Base-by-base conservation (phyloP, 2,329 filamentous ascomycete species). In the Didymella arachidicola region DNA sequence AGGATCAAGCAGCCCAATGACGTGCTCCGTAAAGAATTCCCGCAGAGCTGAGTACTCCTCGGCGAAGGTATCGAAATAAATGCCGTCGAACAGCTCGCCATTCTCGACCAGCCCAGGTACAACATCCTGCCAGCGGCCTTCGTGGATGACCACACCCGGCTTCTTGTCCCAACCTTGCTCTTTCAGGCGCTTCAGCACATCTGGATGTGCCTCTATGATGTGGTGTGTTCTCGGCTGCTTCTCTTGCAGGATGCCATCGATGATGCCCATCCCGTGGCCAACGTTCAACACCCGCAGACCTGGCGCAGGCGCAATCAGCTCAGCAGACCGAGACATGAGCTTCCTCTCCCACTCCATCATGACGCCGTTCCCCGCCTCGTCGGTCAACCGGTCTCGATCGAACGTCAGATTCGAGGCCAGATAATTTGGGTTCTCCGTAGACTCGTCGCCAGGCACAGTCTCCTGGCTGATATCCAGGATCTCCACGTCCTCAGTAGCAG, bases 1-100 rank as follows among this genome's bases (percentile, higher is more conserved):
- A 27, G 84, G 81, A 65, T 91, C 88, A 44, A 99, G 80, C 53
- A 98, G 77, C 0, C 87, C 89, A 30, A 95, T 91, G 11, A 98
- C 88, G 67, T 90, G 87, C 75, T 98, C 95, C 2, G 86, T 89
- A 75, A 98, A 97, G 80, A 98, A 97, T 59, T 88, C 83, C 45
- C 89, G 89, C 27, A 98, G 86, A 74, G 94, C 91, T 2, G 83
- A 82, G 78, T 98, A 99, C 63, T 95, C 91, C 79, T 99, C 95
- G 7, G 93, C 95, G 76, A 98, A 98, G 0, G 95, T 99, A 74
- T 99, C 95, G 72, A 97, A 98, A 81, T 98, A 99, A 66, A 99
- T 81, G 11, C 77, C 81, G 60, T 83, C 80, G 52, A 83, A 80
- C 7, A 75, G 59, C 19, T 72, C 72, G 38, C 77, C 79, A 57